A percentile compares a stretch with the other conserved stretches of the same genome.
Evolutionary conservation across 2,329 filamentous ascomycete species (phyloP).

Genomic region (Aspergillus udagawae): DNA sequence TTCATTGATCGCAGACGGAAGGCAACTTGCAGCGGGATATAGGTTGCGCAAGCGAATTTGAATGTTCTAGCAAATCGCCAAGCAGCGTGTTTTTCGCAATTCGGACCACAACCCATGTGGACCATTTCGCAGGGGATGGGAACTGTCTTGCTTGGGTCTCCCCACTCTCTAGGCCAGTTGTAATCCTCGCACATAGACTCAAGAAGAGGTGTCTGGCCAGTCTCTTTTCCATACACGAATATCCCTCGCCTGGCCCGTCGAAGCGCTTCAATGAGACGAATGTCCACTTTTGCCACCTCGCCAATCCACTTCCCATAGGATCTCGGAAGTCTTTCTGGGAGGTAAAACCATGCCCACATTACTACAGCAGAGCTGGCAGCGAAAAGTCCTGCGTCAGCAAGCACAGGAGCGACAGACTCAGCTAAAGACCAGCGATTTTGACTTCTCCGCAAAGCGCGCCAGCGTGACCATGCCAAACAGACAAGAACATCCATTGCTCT

Average conservation of each 20-base stretch:
- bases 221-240: conserved; percentile 70
- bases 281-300: conserved; percentile 70
- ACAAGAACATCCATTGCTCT: conserved; percentile 69
- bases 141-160: conserved; percentile 63
- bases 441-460: conserved; percentile 31
- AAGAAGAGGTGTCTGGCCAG: conserved; percentile 64
- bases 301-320: conserved; percentile 80
- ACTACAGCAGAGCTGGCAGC: conserved; percentile 67
- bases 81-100: conserved; percentile 67
- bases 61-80: conserved; percentile 66
- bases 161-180: conserved; percentile 64
- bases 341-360: conserved; percentile 89
- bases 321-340: conserved; percentile 64
- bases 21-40: conserved; percentile 70
- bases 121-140: conserved; percentile 81
- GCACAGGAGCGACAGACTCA: conserved; percentile 38
- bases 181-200: conserved; percentile 70
- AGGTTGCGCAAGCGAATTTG: conserved; percentile 70
- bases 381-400: conserved; percentile 68
- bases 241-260: conserved; percentile 60
- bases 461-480: conserved; percentile 60
- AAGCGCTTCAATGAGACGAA: conserved; percentile 69
- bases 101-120: conserved; percentile 72
- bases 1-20: conserved; percentile 53
- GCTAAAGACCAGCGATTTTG: conserved; percentile 28